These are phyloP conservation scores for Cinchona pubescens DNA, from an alignment of 257 asterid species.

Conservation along the genomic window DNA sequence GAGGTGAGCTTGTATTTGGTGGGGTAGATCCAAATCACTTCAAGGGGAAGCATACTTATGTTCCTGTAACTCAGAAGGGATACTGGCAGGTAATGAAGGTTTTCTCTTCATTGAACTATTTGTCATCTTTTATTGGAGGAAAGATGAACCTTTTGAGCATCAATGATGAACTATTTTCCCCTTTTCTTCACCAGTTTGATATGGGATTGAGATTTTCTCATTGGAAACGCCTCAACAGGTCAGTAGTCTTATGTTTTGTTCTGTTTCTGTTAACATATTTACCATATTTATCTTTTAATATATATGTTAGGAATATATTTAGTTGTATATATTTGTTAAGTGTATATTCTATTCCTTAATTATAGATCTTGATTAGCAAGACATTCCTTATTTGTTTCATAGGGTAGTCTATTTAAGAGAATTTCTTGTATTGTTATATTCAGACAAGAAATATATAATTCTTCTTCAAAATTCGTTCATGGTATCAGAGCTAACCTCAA, in stretches of 20 bases:
- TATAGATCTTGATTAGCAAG: too few species aligned
- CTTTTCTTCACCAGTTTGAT: constrained; percentile 44
- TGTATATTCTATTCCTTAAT: too few species aligned
- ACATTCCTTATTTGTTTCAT: too few species aligned
- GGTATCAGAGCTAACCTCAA: too few species aligned
- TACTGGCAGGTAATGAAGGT: constrained; percentile 76
- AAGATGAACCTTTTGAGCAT: neutral
- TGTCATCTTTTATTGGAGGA: neutral
- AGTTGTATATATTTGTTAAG: too few species aligned
- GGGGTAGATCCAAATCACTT: constrained; percentile 75
- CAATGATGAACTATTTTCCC: constrained; percentile 1
- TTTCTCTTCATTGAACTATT: neutral
- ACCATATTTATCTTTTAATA: too few species aligned
- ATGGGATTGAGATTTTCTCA: constrained; percentile 72
- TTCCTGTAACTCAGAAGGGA: constrained; percentile 73
- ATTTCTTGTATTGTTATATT: too few species aligned
- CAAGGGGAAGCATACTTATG: constrained; percentile 69
- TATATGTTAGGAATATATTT: too few species aligned
- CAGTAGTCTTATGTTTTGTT: constrained; percentile 13
- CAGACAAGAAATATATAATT: too few species aligned
- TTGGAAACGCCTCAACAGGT: constrained; percentile 81
- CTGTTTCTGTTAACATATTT: too few species aligned
- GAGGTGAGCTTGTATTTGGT: constrained; percentile 87
- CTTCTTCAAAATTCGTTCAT: too few species aligned
- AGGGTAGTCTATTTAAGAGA: too few species aligned